phyloP scores from a whole-genome alignment of 768 basidiomycete species.

The Podaxis pistillaris region DNA sequence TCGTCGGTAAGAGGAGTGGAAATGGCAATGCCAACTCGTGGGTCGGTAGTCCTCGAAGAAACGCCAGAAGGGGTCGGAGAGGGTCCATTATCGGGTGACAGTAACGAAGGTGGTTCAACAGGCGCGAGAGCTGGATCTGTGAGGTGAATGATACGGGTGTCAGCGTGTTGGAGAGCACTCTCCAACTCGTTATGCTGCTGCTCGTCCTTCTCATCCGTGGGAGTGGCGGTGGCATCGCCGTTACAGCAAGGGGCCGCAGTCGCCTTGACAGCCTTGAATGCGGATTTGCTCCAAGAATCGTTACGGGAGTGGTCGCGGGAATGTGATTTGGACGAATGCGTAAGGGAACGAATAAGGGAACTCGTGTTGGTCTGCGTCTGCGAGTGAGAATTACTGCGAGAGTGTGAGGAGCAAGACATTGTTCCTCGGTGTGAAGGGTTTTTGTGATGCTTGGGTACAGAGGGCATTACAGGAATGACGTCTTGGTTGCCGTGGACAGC shows the following conservation, averaged over 20 bases:
- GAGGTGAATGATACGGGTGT: constrained; percentile 40
- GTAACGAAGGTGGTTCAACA: constrained; percentile 20
- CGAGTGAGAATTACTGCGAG: neutral
- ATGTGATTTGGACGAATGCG: constrained; percentile 12
- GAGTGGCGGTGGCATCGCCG: neutral
- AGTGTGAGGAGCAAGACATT: constrained; percentile 2
- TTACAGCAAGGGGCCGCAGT: constrained; percentile 23
- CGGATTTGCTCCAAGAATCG: constrained; percentile 43
- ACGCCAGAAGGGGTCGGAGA: constrained; percentile 21
- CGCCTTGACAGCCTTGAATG: constrained; percentile 38
- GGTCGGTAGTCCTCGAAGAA: constrained; percentile 31
- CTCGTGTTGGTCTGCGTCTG: constrained; percentile 7
- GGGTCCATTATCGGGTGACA: constrained; percentile 6
- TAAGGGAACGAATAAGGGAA: constrained; percentile 2
- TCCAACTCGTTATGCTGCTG: constrained; percentile 30
- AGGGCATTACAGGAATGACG: constrained; percentile 39
- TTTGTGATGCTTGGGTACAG: constrained; percentile 15
- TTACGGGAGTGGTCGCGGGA: constrained; percentile 36
- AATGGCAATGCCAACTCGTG: constrained; percentile 36
- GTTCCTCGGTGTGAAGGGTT: constrained; percentile 3
- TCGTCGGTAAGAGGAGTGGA: constrained; percentile 31
- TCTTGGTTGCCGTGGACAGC: constrained; percentile 67
- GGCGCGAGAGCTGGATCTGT: constrained; percentile 40
- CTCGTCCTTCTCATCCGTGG: constrained; percentile 21
- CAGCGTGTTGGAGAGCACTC: constrained; percentile 35